Evolutionary conservation across 352 stramenopile genomes (phyloP).

Genomic region (Detonula confervacea): DNA sequence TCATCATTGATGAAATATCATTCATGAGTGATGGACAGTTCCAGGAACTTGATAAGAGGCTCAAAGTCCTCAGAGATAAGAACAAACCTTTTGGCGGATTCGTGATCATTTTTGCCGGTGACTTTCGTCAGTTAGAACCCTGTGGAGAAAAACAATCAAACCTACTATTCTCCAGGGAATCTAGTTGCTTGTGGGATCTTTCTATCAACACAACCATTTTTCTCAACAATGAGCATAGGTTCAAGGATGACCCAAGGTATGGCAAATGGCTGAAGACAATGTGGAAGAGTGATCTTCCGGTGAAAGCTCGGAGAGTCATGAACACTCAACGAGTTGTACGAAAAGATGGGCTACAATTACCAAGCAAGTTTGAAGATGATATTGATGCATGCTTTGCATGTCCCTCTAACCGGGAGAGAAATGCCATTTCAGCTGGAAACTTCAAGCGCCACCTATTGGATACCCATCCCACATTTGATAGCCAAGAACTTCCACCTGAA

Average conservation of each 20-base stretch:
- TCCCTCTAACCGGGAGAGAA: constrained; percentile 15
- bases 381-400: constrained; percentile 20
- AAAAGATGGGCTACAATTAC: no score
- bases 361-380: no score
- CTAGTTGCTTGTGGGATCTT: background rate
- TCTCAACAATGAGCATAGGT: constrained; percentile 15
- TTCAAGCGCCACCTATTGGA: constrained; percentile 10
- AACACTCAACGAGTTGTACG: no score
- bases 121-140: constrained; percentile 15
- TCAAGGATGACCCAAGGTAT: constrained; percentile 30
- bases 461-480: constrained; percentile 12
- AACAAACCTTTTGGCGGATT: constrained; percentile 13
- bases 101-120: constrained; percentile 24
- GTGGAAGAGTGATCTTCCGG: constrained; percentile 18
- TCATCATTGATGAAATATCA: constrained; percentile 47
- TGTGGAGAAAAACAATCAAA: background rate
- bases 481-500: constrained; percentile 10
- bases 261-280: constrained; percentile 18
- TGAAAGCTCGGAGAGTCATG: no score
- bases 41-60: background rate
- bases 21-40: background rate
- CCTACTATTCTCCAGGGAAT: background rate
- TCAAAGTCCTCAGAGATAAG: background rate
- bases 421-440: constrained; percentile 16
- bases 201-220: constrained; percentile 16